Evolutionary conservation across 768 basidiomycete species (phyloP).

Genomic region (Sistotremastrum suecicum): DNA sequence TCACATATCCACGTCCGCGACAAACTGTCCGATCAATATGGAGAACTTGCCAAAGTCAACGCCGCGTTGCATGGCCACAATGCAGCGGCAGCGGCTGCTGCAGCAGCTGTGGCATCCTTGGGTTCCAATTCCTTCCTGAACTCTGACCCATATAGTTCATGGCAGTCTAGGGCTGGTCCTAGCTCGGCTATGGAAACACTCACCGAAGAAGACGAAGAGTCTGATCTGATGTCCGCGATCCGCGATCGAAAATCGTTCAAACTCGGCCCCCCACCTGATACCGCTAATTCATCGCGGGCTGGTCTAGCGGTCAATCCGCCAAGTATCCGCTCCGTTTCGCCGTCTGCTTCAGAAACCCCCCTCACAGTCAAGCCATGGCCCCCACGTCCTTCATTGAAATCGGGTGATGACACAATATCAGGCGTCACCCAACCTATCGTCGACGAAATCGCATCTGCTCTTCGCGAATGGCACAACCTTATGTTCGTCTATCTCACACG

Average conservation of each 20-base stretch:
- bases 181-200: conserved; percentile 35
- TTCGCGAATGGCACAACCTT: conserved; percentile 89
- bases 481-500: conserved; percentile 85
- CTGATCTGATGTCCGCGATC: conserved; percentile 17
- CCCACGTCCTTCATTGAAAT: conserved; percentile 87
- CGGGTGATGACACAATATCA: conserved; percentile 83
- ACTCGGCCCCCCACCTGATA: conserved; percentile 61
- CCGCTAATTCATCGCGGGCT: conserved; percentile 57
- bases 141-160: neutral
- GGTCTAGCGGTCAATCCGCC: conserved; percentile 60
- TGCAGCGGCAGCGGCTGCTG: conserved; percentile 19
- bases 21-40: conserved; percentile 77
- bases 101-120: conserved; percentile 11
- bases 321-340: conserved; percentile 52
- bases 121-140: conserved; percentile 1
- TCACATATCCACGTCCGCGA: conserved; percentile 81
- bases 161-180: neutral
- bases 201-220: conserved; percentile 45
- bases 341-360: conserved; percentile 50
- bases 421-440: conserved; percentile 80
- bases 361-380: conserved; percentile 55
- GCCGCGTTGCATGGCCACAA: conserved; percentile 27
- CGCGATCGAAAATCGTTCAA: conserved; percentile 47
- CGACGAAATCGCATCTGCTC: conserved; percentile 92
- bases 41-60: conserved; percentile 65